Base-by-base conservation (phyloP, 257 asterid species). In the Fraxinus pennsylvanica region DNA sequence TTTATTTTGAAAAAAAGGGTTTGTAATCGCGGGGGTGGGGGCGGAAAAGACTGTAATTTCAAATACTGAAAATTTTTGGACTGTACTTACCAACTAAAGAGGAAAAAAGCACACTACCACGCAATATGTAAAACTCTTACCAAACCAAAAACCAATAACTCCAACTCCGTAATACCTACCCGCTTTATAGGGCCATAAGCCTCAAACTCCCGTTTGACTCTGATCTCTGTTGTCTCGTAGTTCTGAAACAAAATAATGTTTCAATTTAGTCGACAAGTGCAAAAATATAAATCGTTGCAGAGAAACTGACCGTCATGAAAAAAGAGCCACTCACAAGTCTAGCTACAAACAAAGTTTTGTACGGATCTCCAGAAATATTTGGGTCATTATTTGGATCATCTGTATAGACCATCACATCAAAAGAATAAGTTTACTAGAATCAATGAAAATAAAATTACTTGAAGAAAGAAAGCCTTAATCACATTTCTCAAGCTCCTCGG, bases 161-260 rank as follows among this genome's bases (percentile, higher is more conserved):
- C 38, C 39, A 36, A 36, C 91, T 84, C 88, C 71, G 73, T 76
- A 87, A 87, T 88, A 95, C 99, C 98, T 95, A 95, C 99, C 99
- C 96, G 91, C 91, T 95, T 95, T 91, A 95, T 93, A 74, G 96
- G 94, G 80, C 99, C 98, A 76, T 88, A 95, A 80, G 98, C 94
- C 95, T 95, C 99, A 86, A 95, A 93, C 86, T 95, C 98, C 82
- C 94, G 90, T 86, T 90, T 95, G 90, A 95, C 82, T 85, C 92
- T 88, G 96, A 96, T 95, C 85, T 93, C 98, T 32, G 92, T 86
- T 82, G 98, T 89, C 90, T 95, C 99, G 68, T 95, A 93, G 73
- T 86, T 95, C 99, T 93, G 96, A 35, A 82, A 79, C 59, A 10
- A 69, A 74, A 74, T n/a, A 77, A 77, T 9, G 54, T 65, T 52